These are phyloP conservation scores for Candida morakotiae DNA, from an alignment of 805 yeast species.

Conservation along the genomic window DNA sequence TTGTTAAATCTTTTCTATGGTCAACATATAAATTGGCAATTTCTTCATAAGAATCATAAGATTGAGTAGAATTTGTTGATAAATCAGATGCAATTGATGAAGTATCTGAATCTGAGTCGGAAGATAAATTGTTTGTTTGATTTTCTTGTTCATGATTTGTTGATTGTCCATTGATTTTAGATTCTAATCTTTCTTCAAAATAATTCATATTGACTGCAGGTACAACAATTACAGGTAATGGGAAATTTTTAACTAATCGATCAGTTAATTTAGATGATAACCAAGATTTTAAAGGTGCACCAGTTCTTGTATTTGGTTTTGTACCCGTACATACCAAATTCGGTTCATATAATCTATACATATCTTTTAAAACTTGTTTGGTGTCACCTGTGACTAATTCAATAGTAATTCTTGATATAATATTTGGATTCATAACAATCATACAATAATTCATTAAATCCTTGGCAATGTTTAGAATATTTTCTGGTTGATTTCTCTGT, in stretches of 20 bases:
- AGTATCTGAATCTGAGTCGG: constrained; percentile 7
- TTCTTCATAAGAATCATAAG: constrained; percentile 38
- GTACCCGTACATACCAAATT: constrained; percentile 53
- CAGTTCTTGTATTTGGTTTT: constrained; percentile 37
- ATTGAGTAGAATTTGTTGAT: constrained; percentile 13
- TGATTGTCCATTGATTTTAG: constrained; percentile 19
- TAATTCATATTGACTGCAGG: constrained; percentile 55
- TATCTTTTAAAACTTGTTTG: constrained; percentile 52
- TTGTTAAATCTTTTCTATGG: constrained; percentile 20
- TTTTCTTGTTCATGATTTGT: neutral
- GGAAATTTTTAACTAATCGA: constrained; percentile 58
- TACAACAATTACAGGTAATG: constrained; percentile 63
- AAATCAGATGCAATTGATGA: constrained; percentile 15
- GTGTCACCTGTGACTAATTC: constrained; percentile 61
- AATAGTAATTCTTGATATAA: constrained; percentile 49
- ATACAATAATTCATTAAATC: constrained; percentile 52
- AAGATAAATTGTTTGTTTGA: no score
- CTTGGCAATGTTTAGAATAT: constrained; percentile 40
- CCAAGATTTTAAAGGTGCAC: constrained; percentile 59
- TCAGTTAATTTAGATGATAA: constrained; percentile 59
- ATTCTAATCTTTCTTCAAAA: constrained; percentile 46
- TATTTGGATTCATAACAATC: constrained; percentile 42
- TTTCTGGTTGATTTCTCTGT: constrained; percentile 44
- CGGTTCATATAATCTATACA: constrained; percentile 60
- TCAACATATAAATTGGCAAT: constrained; percentile 28